Evolutionary conservation across 768 basidiomycete genomes (phyloP).

Genomic region (Trametes maxima): DNA sequence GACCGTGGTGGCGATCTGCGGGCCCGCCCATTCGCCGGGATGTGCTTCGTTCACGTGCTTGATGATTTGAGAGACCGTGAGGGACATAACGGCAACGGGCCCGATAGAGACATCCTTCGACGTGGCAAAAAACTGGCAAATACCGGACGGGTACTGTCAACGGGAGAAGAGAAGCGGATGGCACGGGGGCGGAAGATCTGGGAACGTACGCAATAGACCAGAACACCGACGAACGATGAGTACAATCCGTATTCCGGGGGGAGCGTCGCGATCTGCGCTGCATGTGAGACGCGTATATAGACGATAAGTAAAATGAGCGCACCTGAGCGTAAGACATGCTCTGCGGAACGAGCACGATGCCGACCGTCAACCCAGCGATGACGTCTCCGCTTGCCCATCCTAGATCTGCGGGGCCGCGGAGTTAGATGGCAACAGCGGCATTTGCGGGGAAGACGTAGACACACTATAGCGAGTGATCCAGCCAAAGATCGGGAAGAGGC

Average conservation of each 20-base stretch:
- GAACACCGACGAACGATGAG: constrained; percentile 86
- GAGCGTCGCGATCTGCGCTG: constrained; percentile 72
- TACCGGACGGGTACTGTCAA: not conserved
- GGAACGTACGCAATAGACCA: constrained; percentile 72
- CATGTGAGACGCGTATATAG: not conserved
- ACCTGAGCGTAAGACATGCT: constrained; percentile 86
- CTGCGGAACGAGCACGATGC: constrained; percentile 93
- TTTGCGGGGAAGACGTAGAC: constrained; percentile 27
- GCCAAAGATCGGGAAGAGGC: constrained; percentile 81
- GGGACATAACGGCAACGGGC: constrained; percentile 96
- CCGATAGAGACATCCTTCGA: constrained; percentile 98
- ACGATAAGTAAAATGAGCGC: not conserved
- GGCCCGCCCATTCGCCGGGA: constrained; percentile 59
- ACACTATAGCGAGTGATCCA: constrained; percentile 88
- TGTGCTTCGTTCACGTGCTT: constrained; percentile 54
- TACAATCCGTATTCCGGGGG: constrained; percentile 88
- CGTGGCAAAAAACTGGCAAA: constrained; percentile 82
- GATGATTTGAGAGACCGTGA: constrained; percentile 82
- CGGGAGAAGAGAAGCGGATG: constrained; percentile 2
- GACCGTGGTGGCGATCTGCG: constrained; percentile 81
- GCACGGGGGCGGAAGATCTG: not conserved
- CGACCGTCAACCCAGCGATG: constrained; percentile 90
- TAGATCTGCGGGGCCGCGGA: constrained; percentile 30
- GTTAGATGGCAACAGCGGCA: not conserved
- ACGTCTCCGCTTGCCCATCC: constrained; percentile 87